These are phyloP conservation scores for Leishmania tarentolae DNA, from an alignment of 208 protist species.

Conservation along the genomic window DNA sequence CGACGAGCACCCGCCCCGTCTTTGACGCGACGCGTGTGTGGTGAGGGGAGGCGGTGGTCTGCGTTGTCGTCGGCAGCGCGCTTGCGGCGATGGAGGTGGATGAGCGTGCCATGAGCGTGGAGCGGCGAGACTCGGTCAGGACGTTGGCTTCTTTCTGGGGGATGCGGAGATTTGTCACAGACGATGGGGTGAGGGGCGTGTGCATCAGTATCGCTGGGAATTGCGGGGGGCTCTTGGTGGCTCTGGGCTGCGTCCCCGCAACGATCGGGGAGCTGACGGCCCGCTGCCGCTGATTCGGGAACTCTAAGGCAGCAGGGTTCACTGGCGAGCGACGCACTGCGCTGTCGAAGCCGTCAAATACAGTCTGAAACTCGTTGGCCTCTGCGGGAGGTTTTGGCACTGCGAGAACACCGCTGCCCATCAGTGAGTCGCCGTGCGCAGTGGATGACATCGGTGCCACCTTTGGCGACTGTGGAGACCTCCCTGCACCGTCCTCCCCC, in stretches of 20 bases:
- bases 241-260: neutral
- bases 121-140: neutral
- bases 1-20: conserved; percentile 36
- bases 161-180: neutral
- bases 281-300: neutral
- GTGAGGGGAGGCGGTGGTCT: conserved; percentile 1
- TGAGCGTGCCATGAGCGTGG: neutral
- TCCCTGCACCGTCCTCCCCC: neutral
- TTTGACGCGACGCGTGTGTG: conserved; percentile 28
- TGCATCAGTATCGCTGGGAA: neutral
- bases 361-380: conserved; percentile 11
- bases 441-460: neutral
- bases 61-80: neutral
- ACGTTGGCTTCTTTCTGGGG: neutral
- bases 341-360: conserved; percentile 25
- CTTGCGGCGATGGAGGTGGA: neutral
- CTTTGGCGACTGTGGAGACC: neutral
- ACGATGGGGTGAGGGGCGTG: neutral
- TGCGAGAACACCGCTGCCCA: neutral
- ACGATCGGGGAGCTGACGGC: neutral
- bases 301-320: neutral
- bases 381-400: neutral
- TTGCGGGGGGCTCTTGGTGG: neutral
- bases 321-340: conserved; percentile 4
- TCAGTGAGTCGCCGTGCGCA: neutral